Conservation (phyloP, 1,139 yeast genomes). For the Sugiyamaella novakii region DNA sequence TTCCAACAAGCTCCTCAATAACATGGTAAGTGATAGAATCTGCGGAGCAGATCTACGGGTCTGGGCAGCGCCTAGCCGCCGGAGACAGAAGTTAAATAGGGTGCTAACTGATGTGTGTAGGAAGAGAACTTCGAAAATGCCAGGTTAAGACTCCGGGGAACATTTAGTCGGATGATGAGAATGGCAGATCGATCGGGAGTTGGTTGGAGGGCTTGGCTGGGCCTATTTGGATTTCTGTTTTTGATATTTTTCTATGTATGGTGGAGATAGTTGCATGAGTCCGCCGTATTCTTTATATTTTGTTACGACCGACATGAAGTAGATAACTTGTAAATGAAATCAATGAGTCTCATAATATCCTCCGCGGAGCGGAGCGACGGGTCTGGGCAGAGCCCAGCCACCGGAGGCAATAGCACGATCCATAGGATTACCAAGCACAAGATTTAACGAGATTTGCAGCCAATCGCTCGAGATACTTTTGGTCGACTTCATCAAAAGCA, state of each 20-base stretch:
- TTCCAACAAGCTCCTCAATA: constrained; percentile 62
- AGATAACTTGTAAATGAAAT: background rate
- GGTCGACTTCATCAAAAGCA: constrained; percentile 71
- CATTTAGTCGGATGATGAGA: constrained; percentile 70
- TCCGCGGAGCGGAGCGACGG: too few species aligned
- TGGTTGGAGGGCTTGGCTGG: constrained; percentile 76
- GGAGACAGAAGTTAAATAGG: too few species aligned
- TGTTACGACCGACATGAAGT: constrained; percentile 4
- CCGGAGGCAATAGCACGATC: too few species aligned
- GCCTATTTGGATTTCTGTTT: constrained; percentile 62
- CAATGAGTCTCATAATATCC: too few species aligned
- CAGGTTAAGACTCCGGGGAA: constrained; percentile 56
- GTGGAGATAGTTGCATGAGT: constrained; percentile 40
- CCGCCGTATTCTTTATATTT: constrained; percentile 11
- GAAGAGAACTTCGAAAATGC: constrained; percentile 53
- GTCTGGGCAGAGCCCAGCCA: too few species aligned
- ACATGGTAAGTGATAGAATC: constrained; percentile 48
- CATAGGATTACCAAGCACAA: constrained; percentile 50
- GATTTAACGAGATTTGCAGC: constrained; percentile 54
- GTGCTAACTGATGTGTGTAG: constrained; percentile 17
- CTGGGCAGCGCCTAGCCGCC: too few species aligned
- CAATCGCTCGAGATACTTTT: constrained; percentile 58
- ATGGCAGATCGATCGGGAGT: constrained; percentile 86
- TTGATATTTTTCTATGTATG: constrained; percentile 83
- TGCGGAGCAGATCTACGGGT: background rate